Conservation (phyloP, 2,329 filamentous ascomycete genomes). For the Pseudogymnoascus sp. region DNA sequence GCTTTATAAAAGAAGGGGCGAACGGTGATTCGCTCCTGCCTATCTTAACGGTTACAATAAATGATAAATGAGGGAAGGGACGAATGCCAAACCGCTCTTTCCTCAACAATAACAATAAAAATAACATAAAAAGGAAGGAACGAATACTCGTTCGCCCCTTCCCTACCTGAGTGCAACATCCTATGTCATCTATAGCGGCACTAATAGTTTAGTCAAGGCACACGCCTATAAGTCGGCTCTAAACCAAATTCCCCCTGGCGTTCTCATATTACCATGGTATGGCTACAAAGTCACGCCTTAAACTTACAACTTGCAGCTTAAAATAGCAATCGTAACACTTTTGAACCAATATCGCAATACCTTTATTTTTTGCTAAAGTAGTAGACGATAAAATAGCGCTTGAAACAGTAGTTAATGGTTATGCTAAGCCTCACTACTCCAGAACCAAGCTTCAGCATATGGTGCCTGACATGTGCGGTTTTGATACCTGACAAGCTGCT, state of each 20-base stretch:
- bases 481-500: too few species aligned
- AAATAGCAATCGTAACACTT: neutral
- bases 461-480: too few species aligned
- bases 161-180: neutral
- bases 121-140: neutral
- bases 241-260: neutral
- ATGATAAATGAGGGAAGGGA: neutral
- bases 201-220: neutral
- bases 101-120: neutral
- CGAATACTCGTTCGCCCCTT: neutral
- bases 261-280: neutral
- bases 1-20: neutral
- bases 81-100: neutral
- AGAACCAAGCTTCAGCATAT: too few species aligned
- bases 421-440: too few species aligned
- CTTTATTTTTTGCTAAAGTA: neutral
- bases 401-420: too few species aligned
- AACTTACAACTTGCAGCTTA: neutral
- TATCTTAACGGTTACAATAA: neutral
- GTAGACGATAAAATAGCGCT: neutral
- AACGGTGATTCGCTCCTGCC: neutral
- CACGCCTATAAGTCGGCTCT: neutral
- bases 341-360: neutral
- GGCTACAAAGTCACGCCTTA: neutral
- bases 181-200: neutral